Evolutionary conservation across 768 basidiomycete species (phyloP).

Genomic region (Lentinula guzmanii): DNA sequence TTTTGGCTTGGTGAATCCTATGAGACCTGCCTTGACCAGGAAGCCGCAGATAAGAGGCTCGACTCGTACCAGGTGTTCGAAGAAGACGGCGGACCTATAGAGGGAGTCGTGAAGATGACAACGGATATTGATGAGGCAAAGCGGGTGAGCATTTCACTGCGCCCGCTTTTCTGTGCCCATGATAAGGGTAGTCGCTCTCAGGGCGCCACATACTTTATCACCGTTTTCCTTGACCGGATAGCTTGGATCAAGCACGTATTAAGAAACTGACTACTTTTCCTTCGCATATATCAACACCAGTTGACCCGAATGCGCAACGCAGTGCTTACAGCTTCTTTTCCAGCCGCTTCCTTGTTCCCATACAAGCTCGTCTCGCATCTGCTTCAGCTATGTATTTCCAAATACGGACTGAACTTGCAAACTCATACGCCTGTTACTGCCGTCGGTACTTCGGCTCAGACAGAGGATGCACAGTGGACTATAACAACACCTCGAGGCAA

Average conservation of each 20-base stretch:
- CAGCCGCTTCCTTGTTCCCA: slow-evolving; percentile 13
- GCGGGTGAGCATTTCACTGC: background rate
- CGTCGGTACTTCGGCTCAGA: slow-evolving; percentile 16
- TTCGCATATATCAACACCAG: background rate
- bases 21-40: slow-evolving; percentile 13
- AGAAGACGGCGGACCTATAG: slow-evolving; percentile 14
- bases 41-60: slow-evolving; percentile 4
- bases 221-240: background rate
- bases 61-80: slow-evolving; percentile 10
- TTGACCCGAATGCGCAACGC: slow-evolving; percentile 25
- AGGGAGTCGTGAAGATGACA: slow-evolving; percentile 12
- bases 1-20: slow-evolving; percentile 19
- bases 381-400: slow-evolving; percentile 5
- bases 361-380: slow-evolving; percentile 13
- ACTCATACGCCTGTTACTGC: slow-evolving; percentile 36
- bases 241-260: background rate
- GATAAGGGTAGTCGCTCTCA: background rate
- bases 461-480: slow-evolving; percentile 20
- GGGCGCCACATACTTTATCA: background rate
- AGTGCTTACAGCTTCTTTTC: slow-evolving; percentile 25
- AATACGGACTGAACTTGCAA: slow-evolving; percentile 30
- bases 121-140: slow-evolving; percentile 13
- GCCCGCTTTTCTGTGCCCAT: background rate
- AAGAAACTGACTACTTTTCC: background rate
- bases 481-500: slow-evolving; percentile 37